Base-by-base conservation (phyloP, 768 basidiomycete species). In the Boletus vermiculosoides region DNA sequence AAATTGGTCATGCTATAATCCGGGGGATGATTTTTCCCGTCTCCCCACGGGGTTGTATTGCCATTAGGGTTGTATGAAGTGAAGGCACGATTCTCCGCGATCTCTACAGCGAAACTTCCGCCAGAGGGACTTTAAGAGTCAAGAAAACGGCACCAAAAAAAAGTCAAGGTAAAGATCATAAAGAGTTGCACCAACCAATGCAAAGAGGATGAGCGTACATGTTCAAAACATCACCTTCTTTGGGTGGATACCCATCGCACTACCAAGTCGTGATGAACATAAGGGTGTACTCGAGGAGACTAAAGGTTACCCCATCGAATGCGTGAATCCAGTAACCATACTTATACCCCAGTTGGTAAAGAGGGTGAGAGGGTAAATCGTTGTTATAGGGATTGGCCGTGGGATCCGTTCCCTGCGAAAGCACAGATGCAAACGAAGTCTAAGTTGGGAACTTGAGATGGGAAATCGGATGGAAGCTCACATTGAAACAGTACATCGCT, bases 401-500 rank as follows among this genome's bases (percentile, higher is more conserved):
- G 8, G 47, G 22, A 6, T 0, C 13, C 13, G 39, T 12, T 33
- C 61, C 62, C 64, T 65, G 22, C 13, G 9, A 30, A 34, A 54
- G 5, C 25, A 37, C n/a, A 28, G 13, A 22, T 7, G 15, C n/a
- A 50, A 33, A 30, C 5, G 12, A 40, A 11, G 20, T 37, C 20
- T 56, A 18, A 54, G 64, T 15, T 18, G 16, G 4, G 45, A 15
- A 9, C 36, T 37, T 3, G 30, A 7, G 31, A n/a, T 11, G 9
- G 31, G 30, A 49, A 28, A 25, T 25, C 2, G 31, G 18, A 40
- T 13, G 25, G 8, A 22, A 31, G 18, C 23, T 51, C 16, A 65
- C 64, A n/a, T 66, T 48, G 16, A 47, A 0, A 33, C 46, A 23
- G 16, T 41, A 65, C 60, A 66, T 59, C 37, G 18, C 34, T 0